A percentile compares a stretch with the other conserved stretches of the same genome.
These are phyloP conservation scores for Fusarium floridanum DNA, from an alignment of 2,329 filamentous ascomycete species.

Conservation along the genomic window DNA sequence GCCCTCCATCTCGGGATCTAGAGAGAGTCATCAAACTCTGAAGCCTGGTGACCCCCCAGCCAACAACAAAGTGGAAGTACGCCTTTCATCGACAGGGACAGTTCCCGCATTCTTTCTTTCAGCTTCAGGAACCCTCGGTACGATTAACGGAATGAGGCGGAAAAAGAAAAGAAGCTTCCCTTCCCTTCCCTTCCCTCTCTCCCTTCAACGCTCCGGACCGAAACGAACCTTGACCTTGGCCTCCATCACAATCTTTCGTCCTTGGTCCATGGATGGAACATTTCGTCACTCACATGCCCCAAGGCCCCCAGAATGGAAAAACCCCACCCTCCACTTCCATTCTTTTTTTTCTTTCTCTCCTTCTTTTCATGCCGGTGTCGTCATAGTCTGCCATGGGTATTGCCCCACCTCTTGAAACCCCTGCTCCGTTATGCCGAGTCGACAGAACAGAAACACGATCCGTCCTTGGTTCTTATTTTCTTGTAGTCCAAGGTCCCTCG, in stretches of 20 bases:
- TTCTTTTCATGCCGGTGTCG: conserved; percentile 28
- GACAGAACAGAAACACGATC: background rate
- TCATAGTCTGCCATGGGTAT: conserved; percentile 29
- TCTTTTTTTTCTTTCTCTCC: background rate
- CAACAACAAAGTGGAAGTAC: conserved; percentile 9
- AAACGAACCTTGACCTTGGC: conserved; percentile 29
- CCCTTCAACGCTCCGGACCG: conserved; percentile 29
- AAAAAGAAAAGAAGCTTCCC: conserved; percentile 21
- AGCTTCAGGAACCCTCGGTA: conserved; percentile 1
- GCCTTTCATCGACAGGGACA: conserved; percentile 33
- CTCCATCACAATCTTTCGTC: background rate
- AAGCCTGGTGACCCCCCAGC: conserved; percentile 7
- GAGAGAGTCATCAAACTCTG: background rate
- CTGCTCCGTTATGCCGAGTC: conserved; percentile 15
- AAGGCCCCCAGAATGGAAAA: background rate
- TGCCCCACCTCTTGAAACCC: conserved; percentile 30
- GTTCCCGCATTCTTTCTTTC: conserved; percentile 18
- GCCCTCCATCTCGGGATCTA: conserved; percentile 36
- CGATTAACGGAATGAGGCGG: conserved; percentile 12
- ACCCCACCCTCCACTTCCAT: conserved; percentile 10
- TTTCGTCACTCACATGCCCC: conserved; percentile 2
- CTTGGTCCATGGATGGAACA: background rate
- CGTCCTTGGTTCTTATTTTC: conserved; percentile 35
- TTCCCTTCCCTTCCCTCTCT: background rate
- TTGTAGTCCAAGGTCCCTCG: conserved; percentile 2